Evolutionary conservation across 257 asterid species (phyloP).

Genomic region (Parsonsia alboflavescens): DNA sequence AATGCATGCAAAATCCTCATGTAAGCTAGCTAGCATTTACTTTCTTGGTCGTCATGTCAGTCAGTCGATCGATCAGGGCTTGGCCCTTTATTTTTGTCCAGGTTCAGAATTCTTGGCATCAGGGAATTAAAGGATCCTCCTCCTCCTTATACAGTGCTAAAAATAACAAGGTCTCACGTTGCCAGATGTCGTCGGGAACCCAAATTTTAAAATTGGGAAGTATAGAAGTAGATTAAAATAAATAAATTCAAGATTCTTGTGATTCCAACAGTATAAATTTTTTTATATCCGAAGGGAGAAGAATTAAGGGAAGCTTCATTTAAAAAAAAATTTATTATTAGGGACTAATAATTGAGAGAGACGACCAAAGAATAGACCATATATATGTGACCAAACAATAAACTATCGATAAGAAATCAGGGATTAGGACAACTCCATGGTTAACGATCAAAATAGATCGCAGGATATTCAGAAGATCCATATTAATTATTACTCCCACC

Average conservation of each 20-base stretch:
- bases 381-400: not conserved
- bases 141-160: not conserved
- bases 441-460: not conserved
- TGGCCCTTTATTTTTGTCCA: not conserved
- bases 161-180: constrained; percentile 13
- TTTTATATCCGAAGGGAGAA: not conserved
- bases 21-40: not conserved
- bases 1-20: not conserved
- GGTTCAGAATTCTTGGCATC: constrained; percentile 7
- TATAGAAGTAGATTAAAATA: not conserved
- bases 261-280: constrained; percentile 28
- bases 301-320: constrained; percentile 5
- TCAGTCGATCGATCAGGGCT: no score
- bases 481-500: no score
- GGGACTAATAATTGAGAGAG: not conserved
- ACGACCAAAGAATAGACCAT: not conserved
- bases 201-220: constrained; percentile 31
- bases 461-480: no score
- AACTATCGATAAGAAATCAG: not conserved
- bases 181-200: constrained; percentile 31
- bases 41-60: not conserved
- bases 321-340: not conserved
- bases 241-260: constrained; percentile 14
- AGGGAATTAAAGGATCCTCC: not conserved
- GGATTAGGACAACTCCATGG: not conserved